Evolutionary conservation across 495 filamentous ascomycete species (phyloP).

Genomic region (Entonaema liquescens): DNA sequence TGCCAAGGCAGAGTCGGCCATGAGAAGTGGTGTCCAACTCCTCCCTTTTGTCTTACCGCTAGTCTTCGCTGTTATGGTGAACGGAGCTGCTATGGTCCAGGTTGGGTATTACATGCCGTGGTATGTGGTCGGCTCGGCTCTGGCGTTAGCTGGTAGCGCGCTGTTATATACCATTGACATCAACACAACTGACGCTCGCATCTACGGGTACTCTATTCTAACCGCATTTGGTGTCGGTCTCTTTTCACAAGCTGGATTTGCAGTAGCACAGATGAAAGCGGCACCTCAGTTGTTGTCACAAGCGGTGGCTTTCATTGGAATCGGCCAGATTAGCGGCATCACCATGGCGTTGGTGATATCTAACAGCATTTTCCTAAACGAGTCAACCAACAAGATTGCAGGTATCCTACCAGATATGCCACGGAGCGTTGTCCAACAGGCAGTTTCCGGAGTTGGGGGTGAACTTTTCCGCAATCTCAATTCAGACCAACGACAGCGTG

Average conservation of each 20-base stretch:
- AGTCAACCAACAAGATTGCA: not conserved
- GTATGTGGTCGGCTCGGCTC: conserved; percentile 58
- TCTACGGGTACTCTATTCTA: conserved; percentile 62
- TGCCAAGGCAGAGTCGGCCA: conserved; percentile 43
- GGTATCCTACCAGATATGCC: not conserved
- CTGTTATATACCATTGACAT: conserved; percentile 46
- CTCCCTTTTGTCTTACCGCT: conserved; percentile 61
- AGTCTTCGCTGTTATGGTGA: conserved; percentile 46
- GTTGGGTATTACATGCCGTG: conserved; percentile 64
- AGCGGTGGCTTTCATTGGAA: not conserved
- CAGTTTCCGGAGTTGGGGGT: not conserved
- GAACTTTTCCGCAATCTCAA: not conserved
- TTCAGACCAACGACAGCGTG: not conserved
- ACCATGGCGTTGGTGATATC: not conserved
- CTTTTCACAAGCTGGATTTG: conserved; percentile 20
- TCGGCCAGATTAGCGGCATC: conserved; percentile 7
- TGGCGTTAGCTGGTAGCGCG: conserved; percentile 53
- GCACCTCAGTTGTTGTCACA: not conserved
- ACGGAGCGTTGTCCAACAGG: not conserved
- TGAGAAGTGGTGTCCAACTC: conserved; percentile 51
- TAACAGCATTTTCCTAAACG: conserved; percentile 1
- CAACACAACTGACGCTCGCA: conserved; percentile 38
- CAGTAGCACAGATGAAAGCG: conserved; percentile 8
- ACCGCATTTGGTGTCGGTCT: conserved; percentile 59
- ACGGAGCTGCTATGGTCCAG: conserved; percentile 59